Conservation (phyloP, 2,329 filamentous ascomycete species). For the Sarocladium oryzae region DNA sequence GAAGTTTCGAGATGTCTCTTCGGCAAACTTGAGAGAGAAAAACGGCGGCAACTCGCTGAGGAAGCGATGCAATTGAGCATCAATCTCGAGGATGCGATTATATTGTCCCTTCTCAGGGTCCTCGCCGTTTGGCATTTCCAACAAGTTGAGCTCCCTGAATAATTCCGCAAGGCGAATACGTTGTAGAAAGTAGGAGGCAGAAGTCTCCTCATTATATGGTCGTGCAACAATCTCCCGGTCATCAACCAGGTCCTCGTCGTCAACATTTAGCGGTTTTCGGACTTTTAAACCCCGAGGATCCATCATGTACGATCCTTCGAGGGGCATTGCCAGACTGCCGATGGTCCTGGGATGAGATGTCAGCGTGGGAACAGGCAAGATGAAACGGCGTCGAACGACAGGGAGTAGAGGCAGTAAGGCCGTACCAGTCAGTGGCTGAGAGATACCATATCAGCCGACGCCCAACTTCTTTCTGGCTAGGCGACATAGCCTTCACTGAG, state of each 20-base stretch:
- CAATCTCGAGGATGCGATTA: background rate
- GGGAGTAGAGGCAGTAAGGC: too few species aligned
- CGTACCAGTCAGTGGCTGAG: conserved; percentile 36
- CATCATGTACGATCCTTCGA: conserved; percentile 34
- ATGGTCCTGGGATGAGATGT: background rate
- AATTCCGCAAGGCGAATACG: conserved; percentile 32
- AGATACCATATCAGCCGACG: conserved; percentile 38
- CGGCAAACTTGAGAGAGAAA: background rate
- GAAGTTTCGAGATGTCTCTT: background rate
- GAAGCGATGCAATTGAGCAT: background rate
- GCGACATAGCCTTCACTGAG: conserved; percentile 14
- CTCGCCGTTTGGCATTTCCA: background rate
- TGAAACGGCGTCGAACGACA: background rate
- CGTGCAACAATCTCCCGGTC: conserved; percentile 16
- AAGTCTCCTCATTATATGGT: conserved; percentile 29
- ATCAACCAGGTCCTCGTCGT: conserved; percentile 28
- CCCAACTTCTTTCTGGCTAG: conserved; percentile 27
- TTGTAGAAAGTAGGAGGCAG: conserved; percentile 37
- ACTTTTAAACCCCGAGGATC: conserved; percentile 34
- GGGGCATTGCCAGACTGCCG: background rate
- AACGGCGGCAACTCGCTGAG: conserved; percentile 3
- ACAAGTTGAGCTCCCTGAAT: conserved; percentile 21
- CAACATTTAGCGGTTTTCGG: conserved; percentile 32
- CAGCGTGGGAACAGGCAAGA: too few species aligned
- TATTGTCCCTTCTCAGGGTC: conserved; percentile 3